phyloP scores from a whole-genome alignment of 352 stramenopile species.

The Blastocystis sp. region DNA sequence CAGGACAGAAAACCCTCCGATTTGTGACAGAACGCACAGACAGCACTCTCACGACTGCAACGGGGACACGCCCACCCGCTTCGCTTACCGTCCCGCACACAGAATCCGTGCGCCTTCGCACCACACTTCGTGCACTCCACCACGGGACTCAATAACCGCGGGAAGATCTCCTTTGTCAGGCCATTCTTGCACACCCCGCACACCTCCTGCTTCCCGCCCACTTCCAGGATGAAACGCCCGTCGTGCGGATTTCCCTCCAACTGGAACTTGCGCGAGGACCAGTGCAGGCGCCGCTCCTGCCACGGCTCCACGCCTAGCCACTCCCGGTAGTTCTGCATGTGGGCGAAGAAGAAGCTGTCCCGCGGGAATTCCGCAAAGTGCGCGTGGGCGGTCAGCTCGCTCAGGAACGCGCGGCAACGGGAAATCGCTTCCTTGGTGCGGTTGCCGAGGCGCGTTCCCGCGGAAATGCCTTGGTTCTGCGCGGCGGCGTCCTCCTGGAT shows the following conservation, averaged over 20 bases:
- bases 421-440: not conserved
- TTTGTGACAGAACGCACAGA: not conserved
- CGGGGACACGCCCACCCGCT: not conserved
- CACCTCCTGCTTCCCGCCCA: not conserved
- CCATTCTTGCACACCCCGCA: conserved; percentile 19
- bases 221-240: not conserved
- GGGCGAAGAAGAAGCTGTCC: not conserved
- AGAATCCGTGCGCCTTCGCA: conserved; percentile 13
- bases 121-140: conserved; percentile 11
- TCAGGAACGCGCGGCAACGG: not conserved
- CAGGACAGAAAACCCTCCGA: not conserved
- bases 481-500: not conserved
- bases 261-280: not conserved
- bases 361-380: not conserved
- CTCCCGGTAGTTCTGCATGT: not conserved
- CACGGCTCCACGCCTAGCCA: not conserved
- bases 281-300: not conserved
- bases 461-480: not conserved
- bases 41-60: not conserved
- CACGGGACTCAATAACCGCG: conserved; percentile 9
- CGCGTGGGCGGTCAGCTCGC: not conserved
- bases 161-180: not conserved
- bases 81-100: not conserved
- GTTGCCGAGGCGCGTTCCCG: not conserved
- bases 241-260: not conserved